Evolutionary conservation across 345 rosid genomes (phyloP), one percentile per base, ranked within the genome.

Genomic region (Mangifera indica): DNA sequence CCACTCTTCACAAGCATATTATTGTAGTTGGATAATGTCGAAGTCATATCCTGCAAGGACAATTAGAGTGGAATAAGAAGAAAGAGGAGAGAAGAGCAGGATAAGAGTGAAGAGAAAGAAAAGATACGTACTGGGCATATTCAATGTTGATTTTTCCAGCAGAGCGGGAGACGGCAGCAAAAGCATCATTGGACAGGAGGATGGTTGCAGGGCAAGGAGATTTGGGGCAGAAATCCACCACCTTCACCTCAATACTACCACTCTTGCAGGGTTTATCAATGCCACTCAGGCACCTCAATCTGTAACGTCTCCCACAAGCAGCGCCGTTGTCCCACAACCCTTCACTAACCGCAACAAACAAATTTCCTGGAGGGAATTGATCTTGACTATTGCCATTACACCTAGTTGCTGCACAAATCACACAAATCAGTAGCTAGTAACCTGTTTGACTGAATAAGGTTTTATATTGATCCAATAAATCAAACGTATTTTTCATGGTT

Each of bases 241-340:
- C 83, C 60, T 59, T 75, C 4, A 83, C 86, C 20, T 75, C 81
- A n/a, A 77, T 72, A 4, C 63, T 71, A 11, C 64, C 77, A 0
- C 2, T 76, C 60, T 77, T 80, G 73, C 84, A 83, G 0, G 77
- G 77, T 25, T 65, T 66, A 0, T 77, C 70, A 12, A 48, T 54
- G 12, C 84, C 86, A 15, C 86, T 83, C 7, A 71, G 17, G 58
- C 86, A 80, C 52, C 78, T 4, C 74, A 73, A 1, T 53, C 78
- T 15, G 21, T 83, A 83, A 40, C 76, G 55, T 17, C 82, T 60
- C 26, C 77, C 74, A 29, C 83, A 82, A 5, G 86, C 86, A 1
- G 86, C 83, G 1, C 80, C 75, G 0, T 78, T 80, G 46, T 80
- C 84, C 83, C 84, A 80, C 67, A 80, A 24, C 1, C 73, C 83